These are phyloP conservation scores for Hemileia vastatrix DNA, from an alignment of 1,284 basidiomycete species.

Conservation along the genomic window DNA sequence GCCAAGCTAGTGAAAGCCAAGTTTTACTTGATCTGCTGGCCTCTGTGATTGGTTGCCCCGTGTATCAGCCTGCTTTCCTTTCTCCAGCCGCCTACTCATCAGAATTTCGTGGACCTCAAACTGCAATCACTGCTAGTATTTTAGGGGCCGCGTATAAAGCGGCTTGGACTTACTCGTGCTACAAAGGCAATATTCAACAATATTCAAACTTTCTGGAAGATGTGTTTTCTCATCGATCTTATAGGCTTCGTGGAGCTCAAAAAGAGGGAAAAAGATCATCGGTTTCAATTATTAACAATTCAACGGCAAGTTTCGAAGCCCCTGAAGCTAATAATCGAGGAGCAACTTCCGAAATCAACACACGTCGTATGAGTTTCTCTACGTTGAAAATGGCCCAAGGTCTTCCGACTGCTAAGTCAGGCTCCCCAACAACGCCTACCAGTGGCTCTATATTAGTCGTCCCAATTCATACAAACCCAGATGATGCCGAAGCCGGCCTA, in stretches of 20 bases:
- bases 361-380: background rate
- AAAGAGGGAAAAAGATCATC: background rate
- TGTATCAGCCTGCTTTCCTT: conserved; percentile 11
- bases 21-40: conserved; percentile 16
- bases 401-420: background rate
- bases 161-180: conserved; percentile 9
- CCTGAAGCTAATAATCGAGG: background rate
- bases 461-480: conserved; percentile 3
- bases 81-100: conserved; percentile 4
- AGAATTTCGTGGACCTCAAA: conserved; percentile 5
- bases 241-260: background rate
- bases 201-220: conserved; percentile 10
- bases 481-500: conserved; percentile 9
- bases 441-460: background rate
- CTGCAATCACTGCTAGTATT: conserved; percentile 6
- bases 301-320: conserved; percentile 4
- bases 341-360: no score
- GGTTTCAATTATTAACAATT: background rate
- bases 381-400: background rate
- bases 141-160: conserved; percentile 17
- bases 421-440: background rate
- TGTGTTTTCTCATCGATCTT: conserved; percentile 1
- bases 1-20: conserved; percentile 7
- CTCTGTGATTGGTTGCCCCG: conserved; percentile 10
- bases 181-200: background rate